Conservation (phyloP, 495 filamentous ascomycete genomes). For the Aspergillus sclerotiicarbonarius region DNA sequence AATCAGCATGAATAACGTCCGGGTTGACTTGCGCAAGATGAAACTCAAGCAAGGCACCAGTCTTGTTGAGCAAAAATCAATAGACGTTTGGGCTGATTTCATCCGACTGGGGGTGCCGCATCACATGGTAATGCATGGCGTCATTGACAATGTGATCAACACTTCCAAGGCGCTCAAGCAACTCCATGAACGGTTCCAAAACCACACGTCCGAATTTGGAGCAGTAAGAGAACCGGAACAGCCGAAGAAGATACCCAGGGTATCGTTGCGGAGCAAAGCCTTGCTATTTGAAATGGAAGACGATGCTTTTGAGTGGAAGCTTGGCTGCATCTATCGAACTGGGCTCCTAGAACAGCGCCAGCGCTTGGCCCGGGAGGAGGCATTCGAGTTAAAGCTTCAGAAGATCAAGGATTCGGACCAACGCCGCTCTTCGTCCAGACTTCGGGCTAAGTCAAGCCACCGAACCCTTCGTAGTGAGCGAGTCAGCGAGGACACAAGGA, state of each 20-base stretch:
- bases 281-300: slow-evolving; percentile 91
- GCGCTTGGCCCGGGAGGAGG: slow-evolving; percentile 83
- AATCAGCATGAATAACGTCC: slow-evolving; percentile 74
- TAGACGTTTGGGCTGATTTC: slow-evolving; percentile 82
- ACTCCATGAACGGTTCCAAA: slow-evolving; percentile 86
- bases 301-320: slow-evolving; percentile 94
- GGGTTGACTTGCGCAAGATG: slow-evolving; percentile 74
- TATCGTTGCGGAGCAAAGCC: slow-evolving; percentile 77
- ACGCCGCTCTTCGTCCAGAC: slow-evolving; percentile 46
- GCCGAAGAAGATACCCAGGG: slow-evolving; percentile 79
- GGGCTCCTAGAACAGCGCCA: slow-evolving; percentile 88
- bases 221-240: slow-evolving; percentile 77
- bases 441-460: slow-evolving; percentile 53
- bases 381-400: slow-evolving; percentile 81
- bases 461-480: slow-evolving; percentile 44
- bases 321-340: slow-evolving; percentile 85
- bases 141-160: slow-evolving; percentile 91
- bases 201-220: slow-evolving; percentile 81
- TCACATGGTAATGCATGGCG: slow-evolving; percentile 83
- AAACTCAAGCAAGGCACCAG: slow-evolving; percentile 62
- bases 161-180: slow-evolving; percentile 83
- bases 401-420: slow-evolving; percentile 70
- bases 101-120: slow-evolving; percentile 91
- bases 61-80: slow-evolving; percentile 70
- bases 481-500: slow-evolving; percentile 39